These are phyloP conservation scores for Cladosporium sp. DNA, from an alignment of 2,329 filamentous ascomycete genomes.

Conservation along the genomic window DNA sequence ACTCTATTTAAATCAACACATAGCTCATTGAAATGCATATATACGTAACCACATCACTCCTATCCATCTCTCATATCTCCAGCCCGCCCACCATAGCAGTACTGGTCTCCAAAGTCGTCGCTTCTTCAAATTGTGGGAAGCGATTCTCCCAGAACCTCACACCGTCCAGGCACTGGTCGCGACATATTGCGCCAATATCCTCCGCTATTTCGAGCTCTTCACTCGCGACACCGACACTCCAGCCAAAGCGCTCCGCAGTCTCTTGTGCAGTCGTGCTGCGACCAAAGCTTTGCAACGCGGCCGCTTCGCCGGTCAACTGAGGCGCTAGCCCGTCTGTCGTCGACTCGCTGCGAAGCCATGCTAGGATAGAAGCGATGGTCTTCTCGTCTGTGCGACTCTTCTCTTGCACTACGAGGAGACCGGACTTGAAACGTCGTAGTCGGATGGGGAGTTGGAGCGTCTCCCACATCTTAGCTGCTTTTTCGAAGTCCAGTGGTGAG, in stretches of 20 bases:
- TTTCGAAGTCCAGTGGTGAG: constrained; percentile 87
- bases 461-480: constrained; percentile 86
- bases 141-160: constrained; percentile 88
- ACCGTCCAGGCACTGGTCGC: constrained; percentile 89
- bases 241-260: constrained; percentile 84
- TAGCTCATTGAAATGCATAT: background rate
- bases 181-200: constrained; percentile 80
- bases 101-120: background rate
- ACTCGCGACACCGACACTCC: constrained; percentile 93
- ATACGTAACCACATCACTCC: background rate
- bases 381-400: constrained; percentile 87
- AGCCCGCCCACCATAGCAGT: constrained; percentile 1
- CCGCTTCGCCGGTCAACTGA: constrained; percentile 49
- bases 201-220: constrained; percentile 98
- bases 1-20: background rate
- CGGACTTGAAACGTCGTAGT: constrained; percentile 84
- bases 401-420: constrained; percentile 89
- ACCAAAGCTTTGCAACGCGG: constrained; percentile 68
- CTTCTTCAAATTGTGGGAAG: constrained; percentile 23
- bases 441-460: constrained; percentile 82
- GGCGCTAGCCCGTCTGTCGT: constrained; percentile 60
- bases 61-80: background rate
- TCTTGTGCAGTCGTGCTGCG: constrained; percentile 88
- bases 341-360: constrained; percentile 67
- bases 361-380: constrained; percentile 72